These are phyloP conservation scores for Pisolithus albus DNA, from an alignment of 768 basidiomycete species.

Conservation along the genomic window DNA sequence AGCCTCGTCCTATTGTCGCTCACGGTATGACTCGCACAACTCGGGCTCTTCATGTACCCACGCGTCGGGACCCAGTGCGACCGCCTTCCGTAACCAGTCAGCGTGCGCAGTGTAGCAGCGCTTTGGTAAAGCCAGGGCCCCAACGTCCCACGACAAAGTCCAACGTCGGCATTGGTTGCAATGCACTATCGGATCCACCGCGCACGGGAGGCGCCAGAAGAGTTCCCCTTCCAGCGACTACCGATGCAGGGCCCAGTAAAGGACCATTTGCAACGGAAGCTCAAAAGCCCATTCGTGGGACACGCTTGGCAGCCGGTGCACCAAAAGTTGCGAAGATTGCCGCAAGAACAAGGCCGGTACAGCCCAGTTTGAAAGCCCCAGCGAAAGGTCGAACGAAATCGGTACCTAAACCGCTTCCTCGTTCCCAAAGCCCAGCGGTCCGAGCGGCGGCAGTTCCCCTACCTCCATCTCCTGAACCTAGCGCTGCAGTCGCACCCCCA, in stretches of 20 bases:
- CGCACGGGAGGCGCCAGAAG: constrained; percentile 24
- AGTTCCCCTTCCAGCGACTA: constrained; percentile 21
- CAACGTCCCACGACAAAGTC: constrained; percentile 22
- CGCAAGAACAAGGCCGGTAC: not conserved
- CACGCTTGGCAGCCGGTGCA: constrained; percentile 10
- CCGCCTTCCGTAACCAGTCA: constrained; percentile 1
- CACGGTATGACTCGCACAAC: constrained; percentile 8
- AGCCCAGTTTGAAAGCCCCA: not conserved
- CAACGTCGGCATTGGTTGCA: constrained; percentile 14
- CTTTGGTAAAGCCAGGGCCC: constrained; percentile 13
- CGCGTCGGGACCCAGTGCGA: constrained; percentile 7
- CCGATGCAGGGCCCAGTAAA: constrained; percentile 1
- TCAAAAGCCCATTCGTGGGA: not conserved
- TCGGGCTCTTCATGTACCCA: constrained; percentile 8
- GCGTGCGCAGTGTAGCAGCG: constrained; percentile 1
- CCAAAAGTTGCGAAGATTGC: not conserved
- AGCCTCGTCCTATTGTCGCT: constrained; percentile 10
- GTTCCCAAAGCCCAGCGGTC: constrained; percentile 14
- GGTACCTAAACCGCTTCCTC: not conserved
- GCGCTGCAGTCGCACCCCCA: not conserved
- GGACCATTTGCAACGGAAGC: constrained; percentile 1
- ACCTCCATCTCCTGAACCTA: constrained; percentile 3
- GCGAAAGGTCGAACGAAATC: not conserved
- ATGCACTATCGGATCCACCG: constrained; percentile 20
- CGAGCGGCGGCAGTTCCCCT: constrained; percentile 10